phyloP scores from a whole-genome alignment of 495 filamentous ascomycete genomes.

The Talaromyces trachyspermus region DNA sequence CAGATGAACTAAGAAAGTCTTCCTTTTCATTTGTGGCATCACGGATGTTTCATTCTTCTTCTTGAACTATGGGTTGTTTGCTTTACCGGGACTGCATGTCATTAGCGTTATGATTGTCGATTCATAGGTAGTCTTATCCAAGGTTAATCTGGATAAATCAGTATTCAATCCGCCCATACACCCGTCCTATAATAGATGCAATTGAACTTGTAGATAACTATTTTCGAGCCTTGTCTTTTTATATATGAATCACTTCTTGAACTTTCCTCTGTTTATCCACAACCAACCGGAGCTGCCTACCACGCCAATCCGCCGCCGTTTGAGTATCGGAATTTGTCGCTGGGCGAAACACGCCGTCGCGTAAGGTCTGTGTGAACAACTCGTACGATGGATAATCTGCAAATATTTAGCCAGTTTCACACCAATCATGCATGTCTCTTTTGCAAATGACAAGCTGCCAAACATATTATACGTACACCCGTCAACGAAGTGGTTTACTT shows the following conservation, averaged over 20 bases:
- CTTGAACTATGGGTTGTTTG: slow-evolving; percentile 30
- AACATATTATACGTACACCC: slow-evolving; percentile 62
- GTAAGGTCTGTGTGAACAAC: slow-evolving; percentile 62
- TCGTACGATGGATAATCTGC: slow-evolving; percentile 62
- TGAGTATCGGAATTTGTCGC: slow-evolving; percentile 9
- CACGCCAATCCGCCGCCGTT: slow-evolving; percentile 33
- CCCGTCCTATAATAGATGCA: not conserved
- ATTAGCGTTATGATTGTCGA: slow-evolving; percentile 38
- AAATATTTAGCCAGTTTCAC: too few relatives aligned
- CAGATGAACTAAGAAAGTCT: slow-evolving; percentile 82
- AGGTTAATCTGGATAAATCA: slow-evolving; percentile 9
- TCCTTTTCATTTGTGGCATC: slow-evolving; percentile 15
- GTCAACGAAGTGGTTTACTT: slow-evolving; percentile 60
- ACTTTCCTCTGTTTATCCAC: slow-evolving; percentile 62
- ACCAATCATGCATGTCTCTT: too few relatives aligned
- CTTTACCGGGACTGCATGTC: slow-evolving; percentile 22
- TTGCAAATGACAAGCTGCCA: too few relatives aligned
- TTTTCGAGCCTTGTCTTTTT: too few relatives aligned
- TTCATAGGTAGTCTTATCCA: slow-evolving; percentile 11
- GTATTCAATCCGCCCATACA: slow-evolving; percentile 7
- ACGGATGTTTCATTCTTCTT: slow-evolving; percentile 15
- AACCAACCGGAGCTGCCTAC: slow-evolving; percentile 59
- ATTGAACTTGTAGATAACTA: not conserved
- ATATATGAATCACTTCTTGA: slow-evolving; percentile 49
- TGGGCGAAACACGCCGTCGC: slow-evolving; percentile 53